Evolutionary conservation across 805 yeast genomes (phyloP).

Genomic region (Starmerella apicola): DNA sequence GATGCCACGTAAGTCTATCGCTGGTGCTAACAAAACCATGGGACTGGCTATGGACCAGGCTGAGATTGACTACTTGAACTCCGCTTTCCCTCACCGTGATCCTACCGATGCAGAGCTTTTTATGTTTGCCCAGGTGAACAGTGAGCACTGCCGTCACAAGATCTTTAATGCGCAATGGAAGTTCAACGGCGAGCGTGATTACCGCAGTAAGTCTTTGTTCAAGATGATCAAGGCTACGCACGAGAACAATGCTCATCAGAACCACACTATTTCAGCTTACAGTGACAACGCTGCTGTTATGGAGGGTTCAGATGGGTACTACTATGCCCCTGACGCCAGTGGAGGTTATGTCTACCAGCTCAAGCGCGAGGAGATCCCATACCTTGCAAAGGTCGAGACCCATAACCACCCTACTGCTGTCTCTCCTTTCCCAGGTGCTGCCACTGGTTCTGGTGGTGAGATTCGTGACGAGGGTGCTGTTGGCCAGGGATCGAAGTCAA

Average conservation of each 20-base stretch:
- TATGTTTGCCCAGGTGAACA: constrained; percentile 98
- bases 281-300: constrained; percentile 96
- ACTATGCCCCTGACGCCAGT: constrained; percentile 63
- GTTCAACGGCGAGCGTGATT: constrained; percentile 55
- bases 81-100: constrained; percentile 76
- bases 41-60: constrained; percentile 93
- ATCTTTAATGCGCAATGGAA: constrained; percentile 98
- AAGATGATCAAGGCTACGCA: constrained; percentile 88
- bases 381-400: constrained; percentile 91
- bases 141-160: constrained; percentile 98
- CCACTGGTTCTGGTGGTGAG: constrained; percentile 99
- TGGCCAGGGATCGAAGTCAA: constrained; percentile 94
- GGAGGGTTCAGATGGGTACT: constrained; percentile 56
- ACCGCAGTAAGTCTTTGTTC: constrained; percentile 65
- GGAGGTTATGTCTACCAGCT: constrained; percentile 58
- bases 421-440: constrained; percentile 98
- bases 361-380: constrained; percentile 66
- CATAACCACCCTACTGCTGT: constrained; percentile 99
- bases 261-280: constrained; percentile 82
- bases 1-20: constrained; percentile 43
- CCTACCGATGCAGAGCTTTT: constrained; percentile 97
- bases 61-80: constrained; percentile 76
- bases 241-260: constrained; percentile 56
- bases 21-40: constrained; percentile 63
- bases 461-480: constrained; percentile 99